These are phyloP conservation scores for Oryza longistaminata DNA, from an alignment of 176 grass and related monocot genomes.

Conservation along the genomic window DNA sequence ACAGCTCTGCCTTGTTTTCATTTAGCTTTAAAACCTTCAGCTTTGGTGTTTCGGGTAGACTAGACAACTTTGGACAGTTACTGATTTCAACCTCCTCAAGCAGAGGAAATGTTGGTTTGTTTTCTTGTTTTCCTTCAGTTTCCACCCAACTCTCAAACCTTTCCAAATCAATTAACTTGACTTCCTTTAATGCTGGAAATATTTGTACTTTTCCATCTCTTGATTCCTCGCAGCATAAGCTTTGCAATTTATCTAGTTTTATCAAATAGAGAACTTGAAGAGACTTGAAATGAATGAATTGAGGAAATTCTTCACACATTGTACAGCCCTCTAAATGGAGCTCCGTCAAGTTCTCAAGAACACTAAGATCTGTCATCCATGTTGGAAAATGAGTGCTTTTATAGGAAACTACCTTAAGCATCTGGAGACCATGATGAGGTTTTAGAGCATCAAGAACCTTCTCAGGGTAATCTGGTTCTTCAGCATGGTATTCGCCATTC, in stretches of 20 bases:
- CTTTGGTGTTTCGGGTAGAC: neutral
- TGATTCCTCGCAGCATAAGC: neutral
- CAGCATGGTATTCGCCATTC: neutral
- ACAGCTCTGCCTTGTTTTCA: neutral
- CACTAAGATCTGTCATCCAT: neutral
- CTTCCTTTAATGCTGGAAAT: neutral
- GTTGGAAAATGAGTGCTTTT: neutral
- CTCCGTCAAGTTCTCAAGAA: neutral
- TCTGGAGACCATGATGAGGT: neutral
- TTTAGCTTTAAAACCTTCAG: neutral
- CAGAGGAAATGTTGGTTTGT: neutral
- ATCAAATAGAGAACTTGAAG: neutral
- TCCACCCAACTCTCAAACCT: neutral
- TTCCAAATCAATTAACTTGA: neutral
- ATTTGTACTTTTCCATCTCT: too few relatives aligned
- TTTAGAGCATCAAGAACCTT: slow-evolving; percentile 27
- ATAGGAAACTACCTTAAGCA: neutral
- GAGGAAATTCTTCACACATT: neutral
- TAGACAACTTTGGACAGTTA: slow-evolving; percentile 8
- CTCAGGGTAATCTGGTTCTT: neutral
- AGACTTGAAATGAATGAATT: neutral
- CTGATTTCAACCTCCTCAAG: neutral
- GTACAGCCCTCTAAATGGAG: neutral
- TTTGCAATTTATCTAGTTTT: neutral
- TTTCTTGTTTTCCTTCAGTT: neutral